Percentiles rank a stretch among this genome's conserved stretches.
phyloP scores from a whole-genome alignment of 2,329 filamentous ascomycete genomes.

The Lachnellula cervina region DNA sequence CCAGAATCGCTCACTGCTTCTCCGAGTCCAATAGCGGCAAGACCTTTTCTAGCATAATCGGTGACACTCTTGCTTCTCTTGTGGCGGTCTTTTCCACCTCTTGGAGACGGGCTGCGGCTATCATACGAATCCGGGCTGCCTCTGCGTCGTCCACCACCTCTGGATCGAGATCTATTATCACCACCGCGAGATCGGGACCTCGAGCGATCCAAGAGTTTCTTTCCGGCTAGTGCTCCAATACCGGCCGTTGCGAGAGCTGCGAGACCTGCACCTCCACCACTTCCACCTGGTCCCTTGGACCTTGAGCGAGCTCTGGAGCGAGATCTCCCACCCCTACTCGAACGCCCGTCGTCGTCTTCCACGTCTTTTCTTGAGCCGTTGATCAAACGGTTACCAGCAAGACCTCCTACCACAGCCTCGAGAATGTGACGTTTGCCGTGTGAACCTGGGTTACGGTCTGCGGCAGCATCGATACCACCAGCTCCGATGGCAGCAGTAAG shows the following conservation, averaged over 20 bases:
- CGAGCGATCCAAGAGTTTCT: slow-evolving; percentile 50
- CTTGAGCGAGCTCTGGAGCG: slow-evolving; percentile 58
- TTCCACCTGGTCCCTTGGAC: slow-evolving; percentile 36
- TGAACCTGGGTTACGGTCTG: slow-evolving; percentile 60
- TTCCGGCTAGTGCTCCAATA: slow-evolving; percentile 55
- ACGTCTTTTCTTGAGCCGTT: slow-evolving; percentile 70
- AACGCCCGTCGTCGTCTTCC: slow-evolving; percentile 36
- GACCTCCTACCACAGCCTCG: slow-evolving; percentile 82
- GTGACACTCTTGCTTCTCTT: slow-evolving; percentile 64
- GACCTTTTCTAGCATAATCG: slow-evolving; percentile 54
- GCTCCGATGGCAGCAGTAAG: slow-evolving; percentile 83
- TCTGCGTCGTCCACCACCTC: slow-evolving; percentile 28
- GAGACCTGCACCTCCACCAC: slow-evolving; percentile 47
- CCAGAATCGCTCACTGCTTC: slow-evolving; percentile 36
- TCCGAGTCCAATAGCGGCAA: slow-evolving; percentile 58
- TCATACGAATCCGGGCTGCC: slow-evolving; percentile 29
- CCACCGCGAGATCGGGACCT: slow-evolving; percentile 43
- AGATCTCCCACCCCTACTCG: slow-evolving; percentile 60
- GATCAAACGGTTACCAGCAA: slow-evolving; percentile 79
- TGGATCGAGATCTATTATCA: slow-evolving; percentile 42
- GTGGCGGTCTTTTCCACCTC: slow-evolving; percentile 35
- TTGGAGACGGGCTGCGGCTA: slow-evolving; percentile 29
- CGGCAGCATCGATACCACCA: slow-evolving; percentile 75
- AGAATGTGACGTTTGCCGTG: slow-evolving; percentile 80
- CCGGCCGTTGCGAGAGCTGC: slow-evolving; percentile 60